Conservation (phyloP, 257 asterid species). For the Orobanche coerulescens region DNA sequence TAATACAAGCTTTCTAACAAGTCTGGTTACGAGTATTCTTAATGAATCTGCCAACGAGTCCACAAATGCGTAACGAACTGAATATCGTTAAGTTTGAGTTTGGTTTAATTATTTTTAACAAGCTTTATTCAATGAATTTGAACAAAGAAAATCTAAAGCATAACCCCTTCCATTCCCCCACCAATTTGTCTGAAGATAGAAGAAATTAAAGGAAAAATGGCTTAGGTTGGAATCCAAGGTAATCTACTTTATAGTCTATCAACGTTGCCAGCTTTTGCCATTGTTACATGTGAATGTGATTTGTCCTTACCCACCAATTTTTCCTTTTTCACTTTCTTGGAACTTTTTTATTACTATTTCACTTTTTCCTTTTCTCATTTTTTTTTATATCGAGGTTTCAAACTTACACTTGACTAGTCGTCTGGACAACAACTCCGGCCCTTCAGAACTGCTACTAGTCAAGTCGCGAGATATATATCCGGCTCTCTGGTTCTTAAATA, state of each 20-base stretch:
- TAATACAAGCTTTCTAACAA: too few species aligned
- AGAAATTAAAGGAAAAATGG: neutral
- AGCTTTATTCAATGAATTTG: too few species aligned
- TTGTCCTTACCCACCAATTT: constrained; percentile 21
- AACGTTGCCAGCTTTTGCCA: constrained; percentile 16
- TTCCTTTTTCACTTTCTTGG: neutral
- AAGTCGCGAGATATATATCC: too few species aligned
- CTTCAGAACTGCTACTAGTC: too few species aligned
- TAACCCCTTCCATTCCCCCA: neutral
- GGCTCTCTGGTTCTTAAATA: too few species aligned
- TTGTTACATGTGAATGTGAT: constrained; percentile 21
- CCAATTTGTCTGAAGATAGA: neutral
- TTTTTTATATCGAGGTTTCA: neutral
- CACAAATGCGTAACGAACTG: too few species aligned
- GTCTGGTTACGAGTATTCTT: too few species aligned
- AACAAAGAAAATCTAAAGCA: neutral
- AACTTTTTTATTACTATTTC: neutral
- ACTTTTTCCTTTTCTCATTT: neutral
- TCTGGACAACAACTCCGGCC: too few species aligned
- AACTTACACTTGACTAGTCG: too few species aligned
- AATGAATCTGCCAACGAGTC: too few species aligned
- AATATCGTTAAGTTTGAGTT: too few species aligned
- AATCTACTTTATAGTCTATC: constrained; percentile 8
- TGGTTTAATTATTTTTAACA: too few species aligned
- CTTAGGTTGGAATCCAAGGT: constrained; percentile 29